Evolutionary conservation across 2,329 filamentous ascomycete species (phyloP).

Genomic region (Bipolaris victoriae): DNA sequence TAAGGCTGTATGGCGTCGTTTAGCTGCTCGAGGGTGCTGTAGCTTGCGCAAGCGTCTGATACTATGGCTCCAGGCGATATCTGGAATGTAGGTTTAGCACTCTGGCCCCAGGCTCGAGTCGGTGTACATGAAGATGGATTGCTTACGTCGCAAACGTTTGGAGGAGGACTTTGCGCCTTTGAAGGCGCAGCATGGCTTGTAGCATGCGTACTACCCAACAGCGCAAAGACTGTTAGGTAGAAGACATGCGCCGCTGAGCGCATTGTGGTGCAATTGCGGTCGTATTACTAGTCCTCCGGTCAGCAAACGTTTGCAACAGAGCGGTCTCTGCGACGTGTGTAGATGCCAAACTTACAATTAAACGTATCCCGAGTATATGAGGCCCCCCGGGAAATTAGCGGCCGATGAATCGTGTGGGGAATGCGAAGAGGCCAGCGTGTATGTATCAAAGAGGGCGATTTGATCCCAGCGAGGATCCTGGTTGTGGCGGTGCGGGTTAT

Average conservation of each 20-base stretch:
- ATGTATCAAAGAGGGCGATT: slow-evolving; percentile 30
- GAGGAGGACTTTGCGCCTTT: slow-evolving; percentile 47
- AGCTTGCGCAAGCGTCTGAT: slow-evolving; percentile 92
- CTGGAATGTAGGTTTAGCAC: slow-evolving; percentile 59
- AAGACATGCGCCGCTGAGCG: slow-evolving; percentile 61
- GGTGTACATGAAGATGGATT: slow-evolving; percentile 30
- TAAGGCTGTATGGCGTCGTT: slow-evolving; percentile 78
- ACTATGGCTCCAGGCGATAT: slow-evolving; percentile 89
- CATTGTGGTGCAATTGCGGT: slow-evolving; percentile 49
- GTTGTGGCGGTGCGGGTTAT: slow-evolving; percentile 28
- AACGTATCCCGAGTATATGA: slow-evolving; percentile 30
- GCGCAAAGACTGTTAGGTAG: slow-evolving; percentile 67
- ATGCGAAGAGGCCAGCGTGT: slow-evolving; percentile 49
- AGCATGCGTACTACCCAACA: slow-evolving; percentile 59
- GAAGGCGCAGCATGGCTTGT: slow-evolving; percentile 43
- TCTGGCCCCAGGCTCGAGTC: slow-evolving; percentile 32
- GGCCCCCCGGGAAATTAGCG: slow-evolving; percentile 20
- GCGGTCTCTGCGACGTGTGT: slow-evolving; percentile 20
- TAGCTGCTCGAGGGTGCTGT: slow-evolving; percentile 83
- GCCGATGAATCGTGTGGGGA: slow-evolving; percentile 34
- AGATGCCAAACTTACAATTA: slow-evolving; percentile 28
- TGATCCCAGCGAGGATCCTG: slow-evolving; percentile 24
- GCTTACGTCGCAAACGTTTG: slow-evolving; percentile 64
- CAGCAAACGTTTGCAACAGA: slow-evolving; percentile 45
- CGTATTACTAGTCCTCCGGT: slow-evolving; percentile 32